Evolutionary conservation across 1,284 basidiomycete genomes (phyloP), one percentile per base, ranked within the genome.

Genomic region (Malassezia dermatis): DNA sequence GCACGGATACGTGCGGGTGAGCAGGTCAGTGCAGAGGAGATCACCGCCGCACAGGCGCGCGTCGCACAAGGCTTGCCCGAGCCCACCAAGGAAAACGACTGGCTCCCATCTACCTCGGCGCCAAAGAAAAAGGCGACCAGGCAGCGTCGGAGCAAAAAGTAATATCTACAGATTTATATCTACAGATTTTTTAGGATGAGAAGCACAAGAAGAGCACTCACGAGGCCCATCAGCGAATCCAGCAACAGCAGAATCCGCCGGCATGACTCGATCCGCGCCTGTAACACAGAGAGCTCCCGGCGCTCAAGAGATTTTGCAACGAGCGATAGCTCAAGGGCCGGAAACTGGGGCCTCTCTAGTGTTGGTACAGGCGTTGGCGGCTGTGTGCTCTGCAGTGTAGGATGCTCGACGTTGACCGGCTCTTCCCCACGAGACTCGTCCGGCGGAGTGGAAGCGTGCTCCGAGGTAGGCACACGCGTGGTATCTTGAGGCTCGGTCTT

Each of bases 1-100:
- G 61, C 58, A 10, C 53, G 64, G 17, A 66, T 66, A 17, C 61
- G 64, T 15, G 63, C 63, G 1, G 64, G 64, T n/a, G 64, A 66
- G 48, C 44, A 63, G 30, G 63, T 66, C 3, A 52, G 48, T n/a
- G 50, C 64, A 11, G 64, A 66, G 32, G 64, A 66, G 51, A 65
- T 66, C 30, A 61, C 64, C 4, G 49, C 53, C 3, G 63, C 63
- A 2, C 65, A 59, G 47, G 57, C 37, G 28, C 43, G 40, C 27
- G 50, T 46, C 44, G 32, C 46, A 3, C 21, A 51, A 40, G 52
- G 53, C 21, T 34, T 53, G 44, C 23, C 45, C 10, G 32, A 42
- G 15, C 30, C 43, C 12, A 7, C 28, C 1, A 43, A 54, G 13
- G 34, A 44, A 6, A 53, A 61, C 37, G 59, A 61, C 41, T 61